Percentiles rank a stretch among this genome's conserved stretches.
Evolutionary conservation across 345 rosid species (phyloP).

Genomic region (Sisymbrium altissimum): DNA sequence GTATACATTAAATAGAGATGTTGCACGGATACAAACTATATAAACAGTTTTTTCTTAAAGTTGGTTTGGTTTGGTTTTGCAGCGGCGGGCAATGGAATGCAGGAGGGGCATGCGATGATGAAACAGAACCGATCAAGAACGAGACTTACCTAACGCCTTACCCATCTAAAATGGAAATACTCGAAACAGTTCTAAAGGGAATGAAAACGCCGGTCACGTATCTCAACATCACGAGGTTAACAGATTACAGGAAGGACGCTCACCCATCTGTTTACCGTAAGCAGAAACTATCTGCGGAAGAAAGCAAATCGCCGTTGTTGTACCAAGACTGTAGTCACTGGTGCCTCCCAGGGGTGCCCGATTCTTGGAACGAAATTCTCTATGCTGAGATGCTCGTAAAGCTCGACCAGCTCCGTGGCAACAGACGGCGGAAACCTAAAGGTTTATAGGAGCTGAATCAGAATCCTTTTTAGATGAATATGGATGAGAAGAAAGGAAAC

Average conservation of each 20-base stretch:
- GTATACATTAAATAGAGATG: conserved; percentile 4
- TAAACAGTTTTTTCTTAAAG: not conserved
- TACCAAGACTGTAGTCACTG: conserved; percentile 99
- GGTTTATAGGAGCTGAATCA: not conserved
- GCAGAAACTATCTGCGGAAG: conserved; percentile 39
- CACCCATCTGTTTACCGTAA: conserved; percentile 91
- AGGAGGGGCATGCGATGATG: conserved; percentile 84
- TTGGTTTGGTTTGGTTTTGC: conserved; percentile 14
- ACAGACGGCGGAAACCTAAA: conserved; percentile 19
- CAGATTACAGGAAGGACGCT: conserved; percentile 88
- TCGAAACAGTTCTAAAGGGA: conserved; percentile 67
- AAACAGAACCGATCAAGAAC: conserved; percentile 83
- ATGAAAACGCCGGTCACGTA: conserved; percentile 80
- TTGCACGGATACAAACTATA: not conserved
- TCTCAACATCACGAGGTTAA: conserved; percentile 77
- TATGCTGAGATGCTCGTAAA: conserved; percentile 67
- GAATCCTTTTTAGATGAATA: not conserved
- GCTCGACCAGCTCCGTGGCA: conserved; percentile 30
- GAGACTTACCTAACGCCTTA: conserved; percentile 60
- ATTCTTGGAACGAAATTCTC: conserved; percentile 86
- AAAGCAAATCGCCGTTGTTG: conserved; percentile 49
- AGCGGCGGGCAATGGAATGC: conserved; percentile 99
- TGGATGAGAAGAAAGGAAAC: not conserved
- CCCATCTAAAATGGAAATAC: conserved; percentile 72
- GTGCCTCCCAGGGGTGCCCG: conserved; percentile 99